phyloP scores from a whole-genome alignment of 257 asterid species.

The Dorcoceras hygrometricum region DNA sequence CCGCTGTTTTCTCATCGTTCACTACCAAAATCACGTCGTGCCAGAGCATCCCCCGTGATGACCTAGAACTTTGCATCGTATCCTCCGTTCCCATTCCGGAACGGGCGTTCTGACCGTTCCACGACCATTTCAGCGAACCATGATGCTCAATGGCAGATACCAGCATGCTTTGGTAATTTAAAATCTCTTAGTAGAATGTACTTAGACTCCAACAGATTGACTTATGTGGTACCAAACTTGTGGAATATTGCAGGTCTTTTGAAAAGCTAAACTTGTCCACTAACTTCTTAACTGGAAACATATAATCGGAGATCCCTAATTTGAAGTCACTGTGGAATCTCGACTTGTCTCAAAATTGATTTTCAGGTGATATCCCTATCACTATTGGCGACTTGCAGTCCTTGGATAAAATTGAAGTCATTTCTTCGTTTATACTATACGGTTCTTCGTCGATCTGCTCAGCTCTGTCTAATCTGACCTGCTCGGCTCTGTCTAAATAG shows the following conservation, averaged over 20 bases:
- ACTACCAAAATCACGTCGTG: too few relatives aligned
- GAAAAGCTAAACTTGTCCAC: conserved; percentile 19
- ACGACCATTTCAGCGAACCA: too few relatives aligned
- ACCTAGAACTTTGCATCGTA: too few relatives aligned
- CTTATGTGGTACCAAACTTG: conserved; percentile 7
- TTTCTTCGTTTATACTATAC: too few relatives aligned
- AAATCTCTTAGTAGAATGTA: conserved; percentile 3
- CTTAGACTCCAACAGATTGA: conserved; percentile 24
- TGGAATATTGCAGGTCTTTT: conserved; percentile 7
- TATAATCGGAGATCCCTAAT: conserved; percentile 4
- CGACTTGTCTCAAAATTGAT: conserved; percentile 18
- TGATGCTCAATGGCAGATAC: conserved; percentile 20
- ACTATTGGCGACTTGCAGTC: conserved; percentile 2
- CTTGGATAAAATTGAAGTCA: too few relatives aligned
- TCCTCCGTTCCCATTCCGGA: too few relatives aligned
- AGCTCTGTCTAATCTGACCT: too few relatives aligned
- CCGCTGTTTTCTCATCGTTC: too few relatives aligned
- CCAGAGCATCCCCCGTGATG: too few relatives aligned
- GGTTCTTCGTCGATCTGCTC: too few relatives aligned
- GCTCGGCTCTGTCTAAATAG: too few relatives aligned
- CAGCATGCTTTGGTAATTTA: conserved; percentile 19
- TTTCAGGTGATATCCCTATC: conserved; percentile 24
- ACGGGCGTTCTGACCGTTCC: too few relatives aligned
- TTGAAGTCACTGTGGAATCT: conserved; percentile 7
- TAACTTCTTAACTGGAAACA: conserved; percentile 14